Evolutionary conservation across 208 protist genomes (phyloP).

Genomic region (Herpetomonas muscarum): DNA sequence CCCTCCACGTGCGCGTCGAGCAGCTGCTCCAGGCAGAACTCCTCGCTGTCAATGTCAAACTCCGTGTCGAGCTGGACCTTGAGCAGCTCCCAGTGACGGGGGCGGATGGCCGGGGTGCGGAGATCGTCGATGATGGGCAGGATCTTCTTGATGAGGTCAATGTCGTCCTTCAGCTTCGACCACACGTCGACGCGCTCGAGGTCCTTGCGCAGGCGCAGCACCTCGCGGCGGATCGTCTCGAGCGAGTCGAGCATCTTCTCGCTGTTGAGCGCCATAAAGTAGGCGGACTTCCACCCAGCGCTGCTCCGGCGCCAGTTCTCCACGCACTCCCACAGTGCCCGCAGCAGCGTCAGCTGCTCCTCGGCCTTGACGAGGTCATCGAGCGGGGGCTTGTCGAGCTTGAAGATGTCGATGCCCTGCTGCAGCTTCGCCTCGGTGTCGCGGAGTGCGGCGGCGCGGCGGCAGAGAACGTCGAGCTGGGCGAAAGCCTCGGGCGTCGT

Average conservation of each 20-base stretch:
- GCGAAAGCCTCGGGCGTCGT: slow-evolving; percentile 76
- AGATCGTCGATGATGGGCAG: slow-evolving; percentile 96
- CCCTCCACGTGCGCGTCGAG: slow-evolving; percentile 93
- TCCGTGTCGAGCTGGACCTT: slow-evolving; percentile 88
- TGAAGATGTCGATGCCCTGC: slow-evolving; percentile 95
- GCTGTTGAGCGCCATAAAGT: slow-evolving; percentile 90
- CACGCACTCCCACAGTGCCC: slow-evolving; percentile 89
- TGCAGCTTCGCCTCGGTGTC: slow-evolving; percentile 74
- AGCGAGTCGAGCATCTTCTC: slow-evolving; percentile 92
- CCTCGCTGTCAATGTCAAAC: slow-evolving; percentile 90
- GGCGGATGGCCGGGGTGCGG: slow-evolving; percentile 91
- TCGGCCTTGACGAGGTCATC: slow-evolving; percentile 89
- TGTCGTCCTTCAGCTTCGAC: slow-evolving; percentile 90
- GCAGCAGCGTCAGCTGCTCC: slow-evolving; percentile 81
- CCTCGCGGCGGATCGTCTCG: slow-evolving; percentile 71
- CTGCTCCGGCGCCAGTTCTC: slow-evolving; percentile 90
- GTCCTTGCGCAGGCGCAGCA: slow-evolving; percentile 86
- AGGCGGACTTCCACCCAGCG: slow-evolving; percentile 82
- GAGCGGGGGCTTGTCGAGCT: slow-evolving; percentile 88
- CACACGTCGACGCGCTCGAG: slow-evolving; percentile 93
- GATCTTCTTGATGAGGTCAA: slow-evolving; percentile 94
- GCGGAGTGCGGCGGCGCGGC: slow-evolving; percentile 65
- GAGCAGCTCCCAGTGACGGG: slow-evolving; percentile 92
- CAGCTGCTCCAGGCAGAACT: slow-evolving; percentile 93
- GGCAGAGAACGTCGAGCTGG: slow-evolving; percentile 69